Evolutionary conservation across 169 alveolate genomes (phyloP).

Genomic region (Plasmodium billcollinsi): DNA sequence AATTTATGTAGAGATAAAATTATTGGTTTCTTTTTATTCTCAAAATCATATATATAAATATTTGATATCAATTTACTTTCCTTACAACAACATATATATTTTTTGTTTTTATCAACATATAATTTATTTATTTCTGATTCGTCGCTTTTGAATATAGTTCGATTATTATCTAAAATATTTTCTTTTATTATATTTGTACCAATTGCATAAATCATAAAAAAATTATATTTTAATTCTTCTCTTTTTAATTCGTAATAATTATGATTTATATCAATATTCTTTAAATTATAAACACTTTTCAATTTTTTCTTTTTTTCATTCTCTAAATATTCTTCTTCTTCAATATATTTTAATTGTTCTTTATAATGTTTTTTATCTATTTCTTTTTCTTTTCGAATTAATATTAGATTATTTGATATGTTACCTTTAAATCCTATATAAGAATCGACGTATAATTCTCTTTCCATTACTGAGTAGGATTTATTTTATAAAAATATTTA

Average conservation of each 20-base stretch:
- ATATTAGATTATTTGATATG: slow-evolving; percentile 50
- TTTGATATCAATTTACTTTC: slow-evolving; percentile 61
- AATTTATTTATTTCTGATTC: slow-evolving; percentile 37
- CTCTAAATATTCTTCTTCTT: slow-evolving; percentile 56
- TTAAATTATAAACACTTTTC: slow-evolving; percentile 68
- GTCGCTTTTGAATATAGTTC: slow-evolving; percentile 60
- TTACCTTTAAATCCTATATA: slow-evolving; percentile 72
- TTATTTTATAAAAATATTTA: neutral
- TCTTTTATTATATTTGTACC: slow-evolving; percentile 75
- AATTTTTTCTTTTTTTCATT: slow-evolving; percentile 73
- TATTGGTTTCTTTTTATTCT: slow-evolving; percentile 28
- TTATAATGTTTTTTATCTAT: slow-evolving; percentile 16
- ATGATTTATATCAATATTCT: slow-evolving; percentile 60
- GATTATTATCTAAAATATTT: slow-evolving; percentile 38
- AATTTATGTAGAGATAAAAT: slow-evolving; percentile 50
- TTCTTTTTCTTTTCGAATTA: slow-evolving; percentile 38
- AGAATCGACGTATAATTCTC: slow-evolving; percentile 39
- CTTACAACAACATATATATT: slow-evolving; percentile 71
- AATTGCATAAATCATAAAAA: slow-evolving; percentile 74
- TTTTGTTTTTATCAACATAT: slow-evolving; percentile 49
- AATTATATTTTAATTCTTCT: slow-evolving; percentile 61
- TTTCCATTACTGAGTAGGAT: slow-evolving; percentile 25
- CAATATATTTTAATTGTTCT: slow-evolving; percentile 57
- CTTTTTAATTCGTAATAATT: slow-evolving; percentile 55
- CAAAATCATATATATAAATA: slow-evolving; percentile 61